Evolutionary conservation across 176 grass and related monocot species (phyloP).

Genomic region (Pontederia crassipes): DNA sequence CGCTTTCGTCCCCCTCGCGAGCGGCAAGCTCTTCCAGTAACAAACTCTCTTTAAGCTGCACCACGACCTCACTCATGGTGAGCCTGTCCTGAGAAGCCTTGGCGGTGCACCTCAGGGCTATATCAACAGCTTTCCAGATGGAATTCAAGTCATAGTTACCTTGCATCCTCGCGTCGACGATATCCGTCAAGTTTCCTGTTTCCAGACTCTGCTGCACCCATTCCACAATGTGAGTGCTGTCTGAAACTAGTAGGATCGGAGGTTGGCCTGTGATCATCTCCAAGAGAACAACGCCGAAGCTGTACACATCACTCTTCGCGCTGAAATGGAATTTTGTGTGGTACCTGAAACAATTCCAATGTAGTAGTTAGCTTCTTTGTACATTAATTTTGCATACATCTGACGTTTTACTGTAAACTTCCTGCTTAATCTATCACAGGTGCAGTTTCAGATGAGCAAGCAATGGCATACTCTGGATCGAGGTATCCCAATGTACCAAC

Average conservation of each 20-base stretch:
- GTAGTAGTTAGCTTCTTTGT: no score
- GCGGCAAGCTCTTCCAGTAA: background rate
- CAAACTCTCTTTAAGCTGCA: constrained; percentile 10
- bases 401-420: no score
- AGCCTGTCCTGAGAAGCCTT: constrained; percentile 5
- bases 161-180: constrained; percentile 13
- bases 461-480: constrained; percentile 32
- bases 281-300: constrained; percentile 10
- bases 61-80: constrained; percentile 14
- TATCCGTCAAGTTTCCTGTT: constrained; percentile 6
- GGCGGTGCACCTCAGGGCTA: constrained; percentile 8
- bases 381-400: no score
- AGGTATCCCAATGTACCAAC: constrained; percentile 28
- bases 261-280: constrained; percentile 9
- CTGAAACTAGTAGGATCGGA: background rate
- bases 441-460: no score
- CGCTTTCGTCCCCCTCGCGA: background rate
- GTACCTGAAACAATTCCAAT: constrained; percentile 2
- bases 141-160: constrained; percentile 9
- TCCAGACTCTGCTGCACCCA: constrained; percentile 9
- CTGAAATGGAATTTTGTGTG: constrained; percentile 2
- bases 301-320: constrained; percentile 17
- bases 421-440: no score
- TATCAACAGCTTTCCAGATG: constrained; percentile 1
- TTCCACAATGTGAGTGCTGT: constrained; percentile 13